phyloP scores from a whole-genome alignment of 768 basidiomycete genomes.

The Trametes villosa region DNA sequence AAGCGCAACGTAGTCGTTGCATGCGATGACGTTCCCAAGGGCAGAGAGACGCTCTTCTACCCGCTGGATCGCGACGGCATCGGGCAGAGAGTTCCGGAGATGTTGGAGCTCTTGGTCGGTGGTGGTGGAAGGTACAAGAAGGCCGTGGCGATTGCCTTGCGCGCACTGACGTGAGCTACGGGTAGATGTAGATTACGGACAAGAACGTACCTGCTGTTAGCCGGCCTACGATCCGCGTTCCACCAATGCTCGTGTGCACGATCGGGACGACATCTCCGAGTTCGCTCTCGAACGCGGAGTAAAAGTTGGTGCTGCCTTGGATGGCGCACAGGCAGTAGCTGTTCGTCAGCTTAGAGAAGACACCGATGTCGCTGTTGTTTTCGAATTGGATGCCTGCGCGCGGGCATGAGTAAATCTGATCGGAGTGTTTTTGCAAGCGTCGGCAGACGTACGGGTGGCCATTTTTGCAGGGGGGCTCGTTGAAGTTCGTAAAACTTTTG shows the following conservation, averaged over 20 bases:
- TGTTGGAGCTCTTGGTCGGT: constrained; percentile 99
- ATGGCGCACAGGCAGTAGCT: constrained; percentile 95
- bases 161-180: neutral
- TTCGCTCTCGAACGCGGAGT: constrained; percentile 96
- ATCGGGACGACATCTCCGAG: constrained; percentile 92
- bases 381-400: constrained; percentile 86
- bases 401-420: neutral
- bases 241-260: constrained; percentile 94
- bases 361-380: constrained; percentile 94
- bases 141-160: constrained; percentile 91
- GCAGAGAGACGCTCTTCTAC: constrained; percentile 97
- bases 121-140: constrained; percentile 93
- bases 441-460: constrained; percentile 58
- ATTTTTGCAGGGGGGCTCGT: constrained; percentile 40
- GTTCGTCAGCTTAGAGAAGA: constrained; percentile 97
- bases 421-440: constrained; percentile 27
- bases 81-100: constrained; percentile 92
- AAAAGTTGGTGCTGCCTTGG: constrained; percentile 96
- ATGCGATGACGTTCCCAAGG: constrained; percentile 97
- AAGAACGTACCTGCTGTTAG: constrained; percentile 76
- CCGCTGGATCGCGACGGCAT: constrained; percentile 90
- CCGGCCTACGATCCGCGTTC: constrained; percentile 92
- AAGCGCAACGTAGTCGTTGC: constrained; percentile 98
- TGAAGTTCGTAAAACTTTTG: neutral
- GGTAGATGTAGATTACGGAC: neutral